Conservation (phyloP, 192 early-diverging fungal genomes). For the Dissophora ornata region DNA sequence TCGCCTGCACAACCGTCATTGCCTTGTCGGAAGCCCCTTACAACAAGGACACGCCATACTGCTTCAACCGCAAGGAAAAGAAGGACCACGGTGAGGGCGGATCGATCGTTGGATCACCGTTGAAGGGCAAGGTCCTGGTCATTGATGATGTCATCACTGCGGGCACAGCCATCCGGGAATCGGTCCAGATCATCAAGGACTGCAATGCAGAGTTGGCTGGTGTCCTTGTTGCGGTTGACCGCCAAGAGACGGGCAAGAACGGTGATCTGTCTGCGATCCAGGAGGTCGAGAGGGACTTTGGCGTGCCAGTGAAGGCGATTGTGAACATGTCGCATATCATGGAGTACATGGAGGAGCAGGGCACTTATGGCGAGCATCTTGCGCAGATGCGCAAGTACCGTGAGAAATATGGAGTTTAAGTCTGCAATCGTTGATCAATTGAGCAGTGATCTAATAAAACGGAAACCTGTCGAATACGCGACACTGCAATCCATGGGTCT, state of each 20-base stretch:
- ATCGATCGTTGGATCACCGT: slow-evolving; percentile 88
- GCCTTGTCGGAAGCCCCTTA: slow-evolving; percentile 71
- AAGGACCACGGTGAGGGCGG: slow-evolving; percentile 99
- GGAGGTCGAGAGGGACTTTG: slow-evolving; percentile 87
- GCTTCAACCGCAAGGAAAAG: slow-evolving; percentile 98
- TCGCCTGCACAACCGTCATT: slow-evolving; percentile 86
- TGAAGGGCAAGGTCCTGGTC: slow-evolving; percentile 83
- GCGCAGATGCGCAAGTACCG: slow-evolving; percentile 84
- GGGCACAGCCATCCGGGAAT: slow-evolving; percentile 97
- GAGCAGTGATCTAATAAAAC: too few relatives aligned
- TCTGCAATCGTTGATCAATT: too few relatives aligned
- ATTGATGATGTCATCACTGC: slow-evolving; percentile 99
- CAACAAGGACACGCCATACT: slow-evolving; percentile 77
- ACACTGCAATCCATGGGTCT: too few relatives aligned
- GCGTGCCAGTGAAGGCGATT: slow-evolving; percentile 85
- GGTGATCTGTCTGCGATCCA: slow-evolving; percentile 86
- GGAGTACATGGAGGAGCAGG: slow-evolving; percentile 83
- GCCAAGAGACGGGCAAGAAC: slow-evolving; percentile 83
- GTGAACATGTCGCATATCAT: slow-evolving; percentile 90
- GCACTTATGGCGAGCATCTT: slow-evolving; percentile 71
- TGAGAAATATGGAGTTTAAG: slow-evolving; percentile 80
- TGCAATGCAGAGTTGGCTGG: slow-evolving; percentile 81
- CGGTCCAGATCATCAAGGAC: slow-evolving; percentile 80
- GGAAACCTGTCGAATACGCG: too few relatives aligned
- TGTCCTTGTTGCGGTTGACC: slow-evolving; percentile 92